These are phyloP conservation scores for Casaregolazyma lundiana DNA, from an alignment of 1,139 yeast species.

Conservation along the genomic window DNA sequence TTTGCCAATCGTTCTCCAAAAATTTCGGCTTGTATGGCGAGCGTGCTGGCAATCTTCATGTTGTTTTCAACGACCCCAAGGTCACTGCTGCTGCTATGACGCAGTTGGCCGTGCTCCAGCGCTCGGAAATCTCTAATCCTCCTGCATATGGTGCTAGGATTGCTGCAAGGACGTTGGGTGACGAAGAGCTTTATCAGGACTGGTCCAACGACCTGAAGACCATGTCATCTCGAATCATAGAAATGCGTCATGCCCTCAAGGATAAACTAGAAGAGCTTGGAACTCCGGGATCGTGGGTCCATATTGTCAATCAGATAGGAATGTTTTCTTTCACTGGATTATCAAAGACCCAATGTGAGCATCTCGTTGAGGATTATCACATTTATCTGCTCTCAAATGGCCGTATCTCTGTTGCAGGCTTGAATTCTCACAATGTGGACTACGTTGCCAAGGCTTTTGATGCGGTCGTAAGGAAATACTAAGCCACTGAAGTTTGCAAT, in stretches of 20 bases:
- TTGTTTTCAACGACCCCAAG: conserved; percentile 36
- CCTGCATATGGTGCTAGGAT: conserved; percentile 92
- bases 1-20: conserved; percentile 92
- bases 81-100: conserved; percentile 52
- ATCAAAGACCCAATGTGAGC: conserved; percentile 59
- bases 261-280: conserved; percentile 51
- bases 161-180: conserved; percentile 68
- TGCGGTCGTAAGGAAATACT: conserved; percentile 39
- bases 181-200: conserved; percentile 55
- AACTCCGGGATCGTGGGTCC: conserved; percentile 74
- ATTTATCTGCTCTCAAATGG: conserved; percentile 88
- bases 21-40: conserved; percentile 97
- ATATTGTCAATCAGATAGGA: conserved; percentile 84
- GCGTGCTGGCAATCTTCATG: conserved; percentile 85
- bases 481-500: neutral
- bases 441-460: conserved; percentile 75
- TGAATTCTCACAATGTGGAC: conserved; percentile 73
- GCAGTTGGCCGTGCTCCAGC: conserved; percentile 71
- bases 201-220: conserved; percentile 76
- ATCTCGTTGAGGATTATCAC: conserved; percentile 64
- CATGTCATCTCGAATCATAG: conserved; percentile 74
- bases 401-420: conserved; percentile 87
- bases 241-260: conserved; percentile 54
- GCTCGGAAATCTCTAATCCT: conserved; percentile 90
- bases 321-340: conserved; percentile 95